Evolutionary conservation across 2,329 filamentous ascomycete genomes (phyloP).

Genomic region (Sclerotinia trifoliorum): DNA sequence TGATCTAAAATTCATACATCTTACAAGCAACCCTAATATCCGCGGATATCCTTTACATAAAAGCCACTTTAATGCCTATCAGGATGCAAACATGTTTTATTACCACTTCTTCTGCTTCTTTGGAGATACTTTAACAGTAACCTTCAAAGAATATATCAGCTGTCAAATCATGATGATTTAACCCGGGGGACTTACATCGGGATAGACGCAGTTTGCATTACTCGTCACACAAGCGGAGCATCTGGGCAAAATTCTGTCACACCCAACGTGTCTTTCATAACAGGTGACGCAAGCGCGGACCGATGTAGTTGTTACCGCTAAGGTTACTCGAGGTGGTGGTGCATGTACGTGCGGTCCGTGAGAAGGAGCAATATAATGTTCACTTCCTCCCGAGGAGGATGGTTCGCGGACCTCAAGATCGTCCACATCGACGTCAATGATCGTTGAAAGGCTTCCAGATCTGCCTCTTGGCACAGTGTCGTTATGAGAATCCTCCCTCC

Average conservation of each 20-base stretch:
- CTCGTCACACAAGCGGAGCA: neutral
- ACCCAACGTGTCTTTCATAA: slow-evolving; percentile 4
- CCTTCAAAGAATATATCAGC: slow-evolving; percentile 8
- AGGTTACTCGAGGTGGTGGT: neutral
- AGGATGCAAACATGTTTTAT: neutral
- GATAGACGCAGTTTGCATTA: slow-evolving; percentile 2
- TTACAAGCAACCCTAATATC: neutral
- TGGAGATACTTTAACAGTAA: neutral
- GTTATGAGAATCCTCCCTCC: neutral
- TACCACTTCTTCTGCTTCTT: slow-evolving; percentile 1
- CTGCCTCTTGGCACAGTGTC: neutral
- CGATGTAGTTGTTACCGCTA: neutral
- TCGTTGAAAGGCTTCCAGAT: neutral
- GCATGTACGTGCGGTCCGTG: neutral
- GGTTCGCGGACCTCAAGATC: neutral
- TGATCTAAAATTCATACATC: neutral
- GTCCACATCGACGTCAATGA: neutral
- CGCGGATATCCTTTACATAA: neutral
- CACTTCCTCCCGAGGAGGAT: neutral
- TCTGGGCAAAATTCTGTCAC: slow-evolving; percentile 1
- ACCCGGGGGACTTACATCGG: slow-evolving; percentile 1
- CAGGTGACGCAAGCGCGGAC: neutral
- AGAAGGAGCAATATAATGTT: neutral
- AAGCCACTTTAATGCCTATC: neutral
- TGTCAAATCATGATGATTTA: neutral